These are phyloP conservation scores for Tympanopsis confertula DNA, from an alignment of 2,329 filamentous ascomycete genomes.

Conservation along the genomic window DNA sequence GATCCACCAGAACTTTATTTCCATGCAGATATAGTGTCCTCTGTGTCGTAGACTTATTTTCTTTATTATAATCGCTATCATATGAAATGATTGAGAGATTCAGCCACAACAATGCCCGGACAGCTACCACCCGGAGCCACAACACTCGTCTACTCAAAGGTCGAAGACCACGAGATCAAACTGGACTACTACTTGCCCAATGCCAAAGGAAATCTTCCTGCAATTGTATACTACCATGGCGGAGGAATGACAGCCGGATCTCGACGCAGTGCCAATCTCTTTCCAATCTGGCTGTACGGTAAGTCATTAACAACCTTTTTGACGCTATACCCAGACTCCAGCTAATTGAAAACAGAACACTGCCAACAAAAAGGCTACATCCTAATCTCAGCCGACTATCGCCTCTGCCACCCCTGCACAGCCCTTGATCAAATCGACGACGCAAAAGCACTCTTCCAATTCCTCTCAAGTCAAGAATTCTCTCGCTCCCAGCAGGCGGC, in stretches of 20 bases:
- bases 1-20: too few relatives aligned
- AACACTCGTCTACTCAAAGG: not conserved
- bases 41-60: too few relatives aligned
- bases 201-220: not conserved
- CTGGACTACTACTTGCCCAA: not conserved
- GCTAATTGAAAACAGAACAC: not conserved
- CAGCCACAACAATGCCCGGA: too few relatives aligned
- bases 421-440: not conserved
- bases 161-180: not conserved
- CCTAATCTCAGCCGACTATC: not conserved
- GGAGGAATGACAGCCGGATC: not conserved
- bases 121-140: not conserved
- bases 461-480: too few relatives aligned
- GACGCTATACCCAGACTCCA: too few relatives aligned
- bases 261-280: not conserved
- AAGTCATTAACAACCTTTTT: not conserved
- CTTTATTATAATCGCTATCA: too few relatives aligned
- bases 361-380: not conserved
- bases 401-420: not conserved
- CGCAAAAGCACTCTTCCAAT: not conserved
- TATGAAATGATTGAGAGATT: too few relatives aligned
- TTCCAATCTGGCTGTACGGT: not conserved
- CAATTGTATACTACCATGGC: not conserved
- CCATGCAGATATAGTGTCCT: too few relatives aligned
- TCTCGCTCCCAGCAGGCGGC: not conserved